Percentiles rank a stretch among this genome's conserved stretches.
Conservation (phyloP, 495 filamentous ascomycete species). For the Aspergillus sclerotiicarbonarius region DNA sequence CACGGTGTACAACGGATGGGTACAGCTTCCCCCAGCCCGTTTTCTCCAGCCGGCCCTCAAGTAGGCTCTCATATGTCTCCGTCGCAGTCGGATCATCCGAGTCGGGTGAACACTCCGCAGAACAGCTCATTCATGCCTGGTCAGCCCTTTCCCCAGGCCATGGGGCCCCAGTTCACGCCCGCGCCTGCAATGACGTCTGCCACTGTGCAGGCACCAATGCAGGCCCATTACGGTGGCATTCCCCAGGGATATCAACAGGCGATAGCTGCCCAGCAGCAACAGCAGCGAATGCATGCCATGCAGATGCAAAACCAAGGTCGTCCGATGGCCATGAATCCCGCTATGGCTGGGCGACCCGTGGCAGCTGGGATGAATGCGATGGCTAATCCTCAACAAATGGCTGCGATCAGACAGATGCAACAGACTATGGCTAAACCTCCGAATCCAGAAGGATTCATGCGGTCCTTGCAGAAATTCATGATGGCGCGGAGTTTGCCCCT, state of each 20-base stretch:
- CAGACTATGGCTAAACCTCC: slow-evolving; percentile 59
- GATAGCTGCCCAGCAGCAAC: slow-evolving; percentile 48
- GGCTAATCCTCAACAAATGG: slow-evolving; percentile 47
- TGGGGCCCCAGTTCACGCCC: slow-evolving; percentile 56
- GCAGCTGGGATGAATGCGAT: slow-evolving; percentile 43
- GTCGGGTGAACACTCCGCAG: slow-evolving; percentile 72
- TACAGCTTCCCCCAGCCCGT: slow-evolving; percentile 88
- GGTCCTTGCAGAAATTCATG: slow-evolving; percentile 71
- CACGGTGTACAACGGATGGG: slow-evolving; percentile 76
- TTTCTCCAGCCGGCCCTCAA: slow-evolving; percentile 75
- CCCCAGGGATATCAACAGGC: slow-evolving; percentile 51
- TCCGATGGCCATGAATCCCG: slow-evolving; percentile 60
- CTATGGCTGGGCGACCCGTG: slow-evolving; percentile 41
- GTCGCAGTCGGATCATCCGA: slow-evolving; percentile 71
- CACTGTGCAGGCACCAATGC: slow-evolving; percentile 36
- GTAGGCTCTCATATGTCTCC: slow-evolving; percentile 77
- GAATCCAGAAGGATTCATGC: slow-evolving; percentile 71
- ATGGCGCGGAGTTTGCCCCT: slow-evolving; percentile 63
- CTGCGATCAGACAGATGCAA: slow-evolving; percentile 54
- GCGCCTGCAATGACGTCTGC: slow-evolving; percentile 37
- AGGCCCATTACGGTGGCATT: slow-evolving; percentile 43
- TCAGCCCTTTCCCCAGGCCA: slow-evolving; percentile 55
- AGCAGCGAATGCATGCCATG: slow-evolving; percentile 53
- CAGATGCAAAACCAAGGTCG: slow-evolving; percentile 61
- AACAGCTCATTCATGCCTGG: slow-evolving; percentile 60